Conservation (phyloP, 495 filamentous ascomycete genomes). For the Podospora appendiculata region DNA sequence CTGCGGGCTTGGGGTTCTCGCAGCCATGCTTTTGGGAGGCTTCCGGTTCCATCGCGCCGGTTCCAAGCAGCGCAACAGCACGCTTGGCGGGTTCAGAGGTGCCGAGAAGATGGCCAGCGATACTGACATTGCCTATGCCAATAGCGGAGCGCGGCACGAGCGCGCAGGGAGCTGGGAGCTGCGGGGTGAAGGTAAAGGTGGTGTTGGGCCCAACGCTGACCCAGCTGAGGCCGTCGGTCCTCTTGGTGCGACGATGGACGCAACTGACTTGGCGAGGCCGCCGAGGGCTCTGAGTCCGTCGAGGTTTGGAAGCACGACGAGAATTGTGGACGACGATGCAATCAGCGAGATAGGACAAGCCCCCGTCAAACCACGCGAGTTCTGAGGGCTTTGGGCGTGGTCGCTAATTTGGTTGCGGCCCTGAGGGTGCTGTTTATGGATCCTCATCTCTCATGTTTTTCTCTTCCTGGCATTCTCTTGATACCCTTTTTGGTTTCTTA, state of each 20-base stretch:
- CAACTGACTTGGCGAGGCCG: not conserved
- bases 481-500: constrained; percentile 2
- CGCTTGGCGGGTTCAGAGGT: constrained; percentile 29
- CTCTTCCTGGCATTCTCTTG: constrained; percentile 2
- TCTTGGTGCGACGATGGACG: not conserved
- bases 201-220: not conserved
- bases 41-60: constrained; percentile 17
- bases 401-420: not conserved
- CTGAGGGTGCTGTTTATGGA: not conserved
- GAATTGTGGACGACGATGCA: constrained; percentile 11
- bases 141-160: constrained; percentile 24
- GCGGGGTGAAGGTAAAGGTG: constrained; percentile 6
- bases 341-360: constrained; percentile 9
- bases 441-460: not conserved
- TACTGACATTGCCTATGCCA: constrained; percentile 24
- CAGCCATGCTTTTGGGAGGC: constrained; percentile 20
- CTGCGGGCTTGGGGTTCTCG: constrained; percentile 8
- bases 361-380: constrained; percentile 13
- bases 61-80: constrained; percentile 11
- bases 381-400: not conserved
- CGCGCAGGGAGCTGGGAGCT: constrained; percentile 37
- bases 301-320: not conserved
- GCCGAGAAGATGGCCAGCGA: constrained; percentile 31
- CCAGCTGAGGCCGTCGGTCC: not conserved
- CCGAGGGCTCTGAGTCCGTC: not conserved